Evolutionary conservation across 208 protist species (phyloP), one percentile per base, ranked within the genome.

Genomic region (Crithidia thermophila): DNA sequence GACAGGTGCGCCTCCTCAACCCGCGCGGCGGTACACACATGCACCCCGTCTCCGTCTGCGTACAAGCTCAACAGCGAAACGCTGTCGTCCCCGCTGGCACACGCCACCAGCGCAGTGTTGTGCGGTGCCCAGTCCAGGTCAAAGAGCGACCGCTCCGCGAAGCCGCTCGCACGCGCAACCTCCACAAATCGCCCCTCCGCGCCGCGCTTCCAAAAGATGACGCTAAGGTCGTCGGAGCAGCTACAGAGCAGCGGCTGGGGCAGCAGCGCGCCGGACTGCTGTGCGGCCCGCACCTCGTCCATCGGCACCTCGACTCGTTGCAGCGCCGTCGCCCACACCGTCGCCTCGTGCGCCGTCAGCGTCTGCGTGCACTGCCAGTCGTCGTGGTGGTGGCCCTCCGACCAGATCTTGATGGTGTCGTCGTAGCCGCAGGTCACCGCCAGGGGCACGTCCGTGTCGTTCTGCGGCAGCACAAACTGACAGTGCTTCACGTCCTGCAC

Each of bases 401-500:
- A 94, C 75, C 67, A 94, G 3, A 72, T 60, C 52, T 75, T 83
- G 14, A 85, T 71, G 3, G 92, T 96, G 65, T 97, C 79, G 66
- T 98, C 94, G 70, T 97, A 97, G 40, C 81, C 80, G 60, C 85
- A 90, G 28, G 85, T 93, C 42, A 94, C 45, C 46, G 97, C 72
- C 11, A 90, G 16, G 13, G 69, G 71, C 42, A 91, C 84, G 58
- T 95, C 90, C 27, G 47, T 72, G 45, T 84, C 77, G 40, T 59
- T 68, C 10, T 37, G 43, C 36, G 82, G 83, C 28, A 89, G 71
- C 37, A 85, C 50, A 85, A 93, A 98, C 21, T 77, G 46, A 59
- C 95, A 91, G 65, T 82, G 67, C 82, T 98, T 98, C 2, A 98
- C 91, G 67, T 98, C 94, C 45, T 97, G 91, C 16, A 77, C 64